A percentile compares a stretch with the other conserved stretches of the same genome.
Evolutionary conservation across 331 rosid species (phyloP).

Genomic region (Prunus yedoensis): DNA sequence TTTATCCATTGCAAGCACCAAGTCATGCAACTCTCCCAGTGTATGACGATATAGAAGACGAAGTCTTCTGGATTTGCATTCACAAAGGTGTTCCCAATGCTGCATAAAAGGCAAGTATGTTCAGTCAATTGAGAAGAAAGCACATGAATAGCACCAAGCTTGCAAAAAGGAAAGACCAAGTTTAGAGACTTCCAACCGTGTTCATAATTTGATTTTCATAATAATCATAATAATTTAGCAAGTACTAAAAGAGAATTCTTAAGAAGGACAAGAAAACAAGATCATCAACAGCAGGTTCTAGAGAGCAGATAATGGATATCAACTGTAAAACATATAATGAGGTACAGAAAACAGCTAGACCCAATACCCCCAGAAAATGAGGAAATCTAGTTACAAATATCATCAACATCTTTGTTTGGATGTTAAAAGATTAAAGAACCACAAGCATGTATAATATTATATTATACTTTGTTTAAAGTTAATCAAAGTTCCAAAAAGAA

Average conservation of each 20-base stretch:
- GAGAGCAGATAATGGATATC: background rate
- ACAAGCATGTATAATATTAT: background rate
- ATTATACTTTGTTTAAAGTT: background rate
- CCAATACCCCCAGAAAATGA: background rate
- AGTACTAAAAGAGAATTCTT: background rate
- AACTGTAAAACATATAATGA: background rate
- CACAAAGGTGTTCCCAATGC: constrained; percentile 96
- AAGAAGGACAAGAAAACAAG: background rate
- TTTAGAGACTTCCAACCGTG: background rate
- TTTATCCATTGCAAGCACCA: constrained; percentile 57
- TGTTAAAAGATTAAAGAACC: background rate
- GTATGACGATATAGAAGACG: constrained; percentile 84
- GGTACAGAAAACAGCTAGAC: background rate
- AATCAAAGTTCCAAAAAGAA: background rate
- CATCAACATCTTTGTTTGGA: background rate
- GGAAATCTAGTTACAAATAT: background rate
- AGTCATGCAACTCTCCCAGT: constrained; percentile 72
- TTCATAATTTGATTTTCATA: background rate
- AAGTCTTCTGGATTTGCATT: constrained; percentile 70
- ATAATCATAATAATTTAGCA: background rate
- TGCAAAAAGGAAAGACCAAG: background rate
- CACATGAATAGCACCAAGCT: constrained; percentile 1
- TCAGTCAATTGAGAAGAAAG: constrained; percentile 25
- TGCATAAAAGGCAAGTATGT: constrained; percentile 40
- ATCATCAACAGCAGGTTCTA: background rate